Evolutionary conservation across 176 grass and related monocot species (phyloP), one percentile per base, ranked within the genome.

Genomic region (Cymbopogon citratus): DNA sequence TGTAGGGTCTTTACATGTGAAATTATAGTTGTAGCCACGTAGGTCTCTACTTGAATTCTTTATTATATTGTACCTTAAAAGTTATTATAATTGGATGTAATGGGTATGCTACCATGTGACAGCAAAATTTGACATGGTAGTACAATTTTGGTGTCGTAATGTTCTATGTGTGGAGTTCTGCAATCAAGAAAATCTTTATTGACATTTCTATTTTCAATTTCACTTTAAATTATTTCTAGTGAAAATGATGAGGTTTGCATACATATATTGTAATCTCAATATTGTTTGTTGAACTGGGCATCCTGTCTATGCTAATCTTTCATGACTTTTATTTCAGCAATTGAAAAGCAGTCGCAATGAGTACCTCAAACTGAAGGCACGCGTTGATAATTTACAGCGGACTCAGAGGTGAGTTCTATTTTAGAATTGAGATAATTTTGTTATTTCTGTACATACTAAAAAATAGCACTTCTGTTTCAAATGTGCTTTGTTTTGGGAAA

Each of bases 281-380:
- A 48, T 2, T 6, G 1, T 61, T 23, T 38, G 48, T 27, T 76
- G 7, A 81, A 56, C 27, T 39, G 40, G 81, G 6, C 0, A 33
- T 34, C 49, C 27, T 78, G 61, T 57, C 23, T 5, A 73, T 72
- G 1, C 43, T 45, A 64, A 73, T 48, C 19, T 77, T 62, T 81
- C 61, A 77, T 74, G 13, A 62, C 8, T 0, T 69, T 69, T 48
- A 13, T 52, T 69, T 75, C 86, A 91, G 89, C 73, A 88, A 85
- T 10, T 91, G 72, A 90, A 89, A 79, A 83, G 34, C 63, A 91
- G 89, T 56, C 87, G 87, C n/a, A 91, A 94, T 18, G 92, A 94
- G 65, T 94, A 91, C 78, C 74, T 94, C 39, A 94, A 94, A 66
- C 74, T 94, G 31, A 94, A 91, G 66, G 78, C 89, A 33, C 73